Evolutionary conservation across 2,329 filamentous ascomycete genomes (phyloP), one percentile per base, ranked within the genome.

Genomic region (Cladophialophora exuberans): DNA sequence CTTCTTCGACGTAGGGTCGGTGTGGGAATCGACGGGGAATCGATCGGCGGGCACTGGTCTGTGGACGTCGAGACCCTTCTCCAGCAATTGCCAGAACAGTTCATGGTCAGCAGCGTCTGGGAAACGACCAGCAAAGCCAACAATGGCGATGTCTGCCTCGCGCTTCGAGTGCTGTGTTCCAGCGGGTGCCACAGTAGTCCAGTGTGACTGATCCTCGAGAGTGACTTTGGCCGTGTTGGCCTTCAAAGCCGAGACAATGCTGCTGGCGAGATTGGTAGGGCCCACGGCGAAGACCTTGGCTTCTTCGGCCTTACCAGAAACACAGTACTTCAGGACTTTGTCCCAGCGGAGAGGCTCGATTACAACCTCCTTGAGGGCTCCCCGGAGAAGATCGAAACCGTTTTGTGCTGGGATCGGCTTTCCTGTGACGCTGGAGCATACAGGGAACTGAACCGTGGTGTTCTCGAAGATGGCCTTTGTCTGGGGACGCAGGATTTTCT

Each of bases 91-190:
- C 88, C 88, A 92, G 25, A 92, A 82, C 52, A 83, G 82, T 55
- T 90, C 86, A 57, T 84, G 81, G 65, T 80, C 87, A 13, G 83
- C 85, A 45, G 88, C 86, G 63, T 87, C 85, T 1, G 88, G 88
- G 69, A 90, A 91, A 46, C 88, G 82, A 46, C 88, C 88, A 41
- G 88, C 83, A 82, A 90, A 89, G 48, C 90, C 90, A 28, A 96
- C 87, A 59, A 96, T 91, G 54, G 90, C 90, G 59, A 96, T 83
- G 71, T 91, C 92, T 68, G 83, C 82, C 65, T 82, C 25, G 73
- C 79, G 56, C 75, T 76, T 45, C 73, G 78, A 49, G 46, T 65
- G 49, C 64, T 65, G 54, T 62, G 67, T 47, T 62, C 65, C 59
- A 9, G 59, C 52, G 0, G 59, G 43, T 22, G 64, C 53, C 4